These are phyloP conservation scores for Plectosphaerella cucumerina DNA, from an alignment of 2,329 filamentous ascomycete species.

Conservation along the genomic window DNA sequence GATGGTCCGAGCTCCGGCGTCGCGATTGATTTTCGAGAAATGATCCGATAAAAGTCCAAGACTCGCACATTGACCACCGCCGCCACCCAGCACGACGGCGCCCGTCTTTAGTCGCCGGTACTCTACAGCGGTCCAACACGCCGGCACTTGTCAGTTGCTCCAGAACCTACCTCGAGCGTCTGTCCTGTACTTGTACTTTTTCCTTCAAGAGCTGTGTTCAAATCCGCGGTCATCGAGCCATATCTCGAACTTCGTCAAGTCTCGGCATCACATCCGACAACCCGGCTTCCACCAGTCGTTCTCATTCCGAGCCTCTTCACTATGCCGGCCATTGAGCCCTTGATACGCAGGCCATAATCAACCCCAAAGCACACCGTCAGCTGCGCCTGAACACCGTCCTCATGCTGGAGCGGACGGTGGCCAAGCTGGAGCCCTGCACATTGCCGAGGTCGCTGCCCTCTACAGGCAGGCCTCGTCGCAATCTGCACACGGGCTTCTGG, in stretches of 20 bases:
- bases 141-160: too few species aligned
- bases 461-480: conserved; percentile 33
- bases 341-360: background rate
- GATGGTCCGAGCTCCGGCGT: background rate
- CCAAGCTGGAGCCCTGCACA: conserved; percentile 51
- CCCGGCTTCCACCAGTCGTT: too few species aligned
- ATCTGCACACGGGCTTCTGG: conserved; percentile 49
- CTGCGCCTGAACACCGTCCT: conserved; percentile 14
- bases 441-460: conserved; percentile 47
- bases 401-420: conserved; percentile 57
- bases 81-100: too few species aligned
- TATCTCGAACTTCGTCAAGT: too few species aligned
- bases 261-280: too few species aligned
- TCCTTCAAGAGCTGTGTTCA: too few species aligned
- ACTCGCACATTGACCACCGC: background rate
- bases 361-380: background rate
- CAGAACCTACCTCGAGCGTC: too few species aligned
- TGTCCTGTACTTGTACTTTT: too few species aligned
- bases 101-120: too few species aligned
- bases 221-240: too few species aligned
- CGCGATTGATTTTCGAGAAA: background rate
- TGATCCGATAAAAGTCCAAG: background rate
- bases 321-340: background rate
- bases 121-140: too few species aligned
- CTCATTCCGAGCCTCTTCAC: background rate